Conservation (phyloP, 2,329 filamentous ascomycete species). For the Colletotrichum lupini region DNA sequence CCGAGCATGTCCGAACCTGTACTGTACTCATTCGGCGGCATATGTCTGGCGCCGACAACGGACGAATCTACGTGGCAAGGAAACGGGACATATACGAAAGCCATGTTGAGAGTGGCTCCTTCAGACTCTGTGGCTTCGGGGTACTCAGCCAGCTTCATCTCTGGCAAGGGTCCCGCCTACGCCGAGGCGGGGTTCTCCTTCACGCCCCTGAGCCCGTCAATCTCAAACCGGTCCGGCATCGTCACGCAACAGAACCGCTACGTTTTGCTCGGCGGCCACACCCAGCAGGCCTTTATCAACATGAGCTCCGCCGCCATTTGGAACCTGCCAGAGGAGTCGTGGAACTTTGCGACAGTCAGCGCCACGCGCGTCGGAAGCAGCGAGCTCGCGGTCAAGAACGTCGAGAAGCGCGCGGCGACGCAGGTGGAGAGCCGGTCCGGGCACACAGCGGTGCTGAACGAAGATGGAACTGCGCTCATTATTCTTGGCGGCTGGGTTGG, state of each 20-base stretch:
- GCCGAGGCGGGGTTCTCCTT: slow-evolving; percentile 89
- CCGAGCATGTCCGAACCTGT: slow-evolving; percentile 64
- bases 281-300: slow-evolving; percentile 85
- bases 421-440: slow-evolving; percentile 84
- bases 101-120: slow-evolving; percentile 76
- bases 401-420: slow-evolving; percentile 34
- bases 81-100: slow-evolving; percentile 80
- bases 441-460: slow-evolving; percentile 84
- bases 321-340: slow-evolving; percentile 85
- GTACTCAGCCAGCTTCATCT: slow-evolving; percentile 50
- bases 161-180: slow-evolving; percentile 55
- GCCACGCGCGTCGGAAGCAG: slow-evolving; percentile 51
- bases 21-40: slow-evolving; percentile 86
- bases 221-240: slow-evolving; percentile 72
- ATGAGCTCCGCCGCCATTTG: slow-evolving; percentile 93
- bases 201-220: slow-evolving; percentile 77
- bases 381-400: slow-evolving; percentile 66
- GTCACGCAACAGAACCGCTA: slow-evolving; percentile 81
- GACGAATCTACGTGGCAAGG: slow-evolving; percentile 69
- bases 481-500: slow-evolving; percentile 95
- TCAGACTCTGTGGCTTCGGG: slow-evolving; percentile 40
- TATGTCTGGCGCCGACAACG: slow-evolving; percentile 74
- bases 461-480: slow-evolving; percentile 81
- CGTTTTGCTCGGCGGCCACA: slow-evolving; percentile 88
- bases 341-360: slow-evolving; percentile 82